Percentiles rank a stretch among this genome's conserved stretches.
phyloP scores from a whole-genome alignment of 495 filamentous ascomycete species.

The Annulohypoxylon nitens region DNA sequence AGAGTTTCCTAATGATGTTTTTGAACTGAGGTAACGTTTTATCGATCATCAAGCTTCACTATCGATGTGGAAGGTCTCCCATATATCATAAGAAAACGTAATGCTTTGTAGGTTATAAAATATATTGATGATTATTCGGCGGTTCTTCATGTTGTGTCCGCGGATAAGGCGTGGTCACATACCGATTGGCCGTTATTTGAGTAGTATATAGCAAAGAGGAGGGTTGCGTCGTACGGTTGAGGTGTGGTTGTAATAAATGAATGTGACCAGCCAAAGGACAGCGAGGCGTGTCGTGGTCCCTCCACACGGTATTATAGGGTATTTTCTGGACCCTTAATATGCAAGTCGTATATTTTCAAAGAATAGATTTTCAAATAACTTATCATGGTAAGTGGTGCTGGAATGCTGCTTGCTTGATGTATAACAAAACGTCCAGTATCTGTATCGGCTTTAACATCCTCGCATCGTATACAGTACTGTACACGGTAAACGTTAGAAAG shows the following conservation, averaged over 20 bases:
- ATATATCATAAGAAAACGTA: background rate
- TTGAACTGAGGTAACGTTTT: background rate
- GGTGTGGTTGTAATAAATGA: background rate
- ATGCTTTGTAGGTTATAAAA: background rate
- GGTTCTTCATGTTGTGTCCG: slow-evolving; percentile 6
- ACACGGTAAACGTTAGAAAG: background rate
- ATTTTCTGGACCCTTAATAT: slow-evolving; percentile 8
- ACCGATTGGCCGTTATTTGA: slow-evolving; percentile 10
- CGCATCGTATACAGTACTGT: background rate
- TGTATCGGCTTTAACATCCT: slow-evolving; percentile 10
- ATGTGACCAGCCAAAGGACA: background rate
- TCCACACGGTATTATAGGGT: slow-evolving; percentile 12
- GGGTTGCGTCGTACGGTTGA: slow-evolving; percentile 6
- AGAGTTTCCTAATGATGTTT: slow-evolving; percentile 14
- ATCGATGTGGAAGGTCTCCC: background rate
- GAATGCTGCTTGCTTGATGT: slow-evolving; percentile 8
- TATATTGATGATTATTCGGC: slow-evolving; percentile 9
- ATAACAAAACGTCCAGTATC: background rate
- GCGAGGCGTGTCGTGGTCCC: slow-evolving; percentile 6
- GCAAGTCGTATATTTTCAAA: slow-evolving; percentile 15
- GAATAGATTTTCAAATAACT: background rate
- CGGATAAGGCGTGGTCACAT: slow-evolving; percentile 29
- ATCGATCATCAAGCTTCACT: background rate
- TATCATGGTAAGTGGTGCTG: slow-evolving; percentile 18
- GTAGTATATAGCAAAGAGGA: background rate